These are phyloP conservation scores for Suillus weaverae DNA, from an alignment of 768 basidiomycete species.

Conservation along the genomic window DNA sequence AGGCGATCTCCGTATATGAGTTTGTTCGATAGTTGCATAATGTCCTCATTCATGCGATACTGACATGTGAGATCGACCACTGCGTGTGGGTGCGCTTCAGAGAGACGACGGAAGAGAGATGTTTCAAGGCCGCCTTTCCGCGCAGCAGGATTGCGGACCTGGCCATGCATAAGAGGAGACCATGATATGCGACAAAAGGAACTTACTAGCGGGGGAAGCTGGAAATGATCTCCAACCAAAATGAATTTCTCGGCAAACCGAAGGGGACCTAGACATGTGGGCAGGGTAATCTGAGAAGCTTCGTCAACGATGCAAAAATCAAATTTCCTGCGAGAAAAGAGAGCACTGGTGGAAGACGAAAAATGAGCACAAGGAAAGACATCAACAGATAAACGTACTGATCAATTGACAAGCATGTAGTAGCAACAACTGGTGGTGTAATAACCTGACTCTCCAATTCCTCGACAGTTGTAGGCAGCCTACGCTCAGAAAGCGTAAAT, in stretches of 20 bases:
- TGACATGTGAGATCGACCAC: slow-evolving; percentile 86
- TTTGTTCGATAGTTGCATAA: slow-evolving; percentile 87
- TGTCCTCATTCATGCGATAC: slow-evolving; percentile 96
- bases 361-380: slow-evolving; percentile 10
- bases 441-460: slow-evolving; percentile 82
- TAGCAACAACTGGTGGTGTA: slow-evolving; percentile 91
- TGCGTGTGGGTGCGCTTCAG: slow-evolving; percentile 81
- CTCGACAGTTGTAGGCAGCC: slow-evolving; percentile 65
- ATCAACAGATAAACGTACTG: slow-evolving; percentile 59
- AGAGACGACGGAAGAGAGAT: slow-evolving; percentile 86
- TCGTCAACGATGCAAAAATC: slow-evolving; percentile 99
- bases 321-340: slow-evolving; percentile 84
- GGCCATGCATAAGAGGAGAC: neutral
- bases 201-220: slow-evolving; percentile 88
- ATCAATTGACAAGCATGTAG: slow-evolving; percentile 91
- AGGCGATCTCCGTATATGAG: slow-evolving; percentile 82
- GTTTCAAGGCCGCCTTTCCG: slow-evolving; percentile 85
- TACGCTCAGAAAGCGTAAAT: slow-evolving; percentile 62
- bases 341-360: slow-evolving; percentile 49
- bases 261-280: slow-evolving; percentile 91
- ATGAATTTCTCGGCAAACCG: slow-evolving; percentile 89
- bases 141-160: slow-evolving; percentile 83
- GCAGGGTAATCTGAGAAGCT: slow-evolving; percentile 95
- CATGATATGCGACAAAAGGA: neutral
- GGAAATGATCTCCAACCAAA: slow-evolving; percentile 96